Evolutionary conservation across 495 filamentous ascomycete species (phyloP).

Genomic region (Alectoria sarmentosa): DNA sequence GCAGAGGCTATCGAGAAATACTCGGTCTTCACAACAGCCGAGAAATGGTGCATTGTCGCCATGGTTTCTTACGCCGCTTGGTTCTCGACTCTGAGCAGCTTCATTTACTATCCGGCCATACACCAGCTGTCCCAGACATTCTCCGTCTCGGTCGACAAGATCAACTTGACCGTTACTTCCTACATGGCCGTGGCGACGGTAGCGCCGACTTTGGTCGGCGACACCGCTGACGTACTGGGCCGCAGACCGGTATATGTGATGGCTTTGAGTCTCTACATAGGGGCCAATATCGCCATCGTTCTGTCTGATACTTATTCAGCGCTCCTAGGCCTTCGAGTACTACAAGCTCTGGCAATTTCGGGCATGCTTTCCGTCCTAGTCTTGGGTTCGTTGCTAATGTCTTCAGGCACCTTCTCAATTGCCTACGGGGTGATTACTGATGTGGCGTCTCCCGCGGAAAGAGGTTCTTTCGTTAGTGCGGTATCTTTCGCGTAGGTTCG

Average conservation of each 20-base stretch:
- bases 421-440: conserved; percentile 25
- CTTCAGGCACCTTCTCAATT: conserved; percentile 24
- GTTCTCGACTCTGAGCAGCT: conserved; percentile 36
- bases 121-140: conserved; percentile 29
- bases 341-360: conserved; percentile 55
- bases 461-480: conserved; percentile 25
- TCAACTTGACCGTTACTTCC: conserved; percentile 38
- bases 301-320: conserved; percentile 53
- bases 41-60: conserved; percentile 37
- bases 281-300: conserved; percentile 57
- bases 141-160: conserved; percentile 27
- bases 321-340: conserved; percentile 53
- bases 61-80: conserved; percentile 28
- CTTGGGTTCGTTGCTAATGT: conserved; percentile 9
- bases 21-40: conserved; percentile 22
- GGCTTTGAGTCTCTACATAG: conserved; percentile 50
- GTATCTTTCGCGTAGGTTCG: conserved; percentile 22
- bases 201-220: conserved; percentile 53
- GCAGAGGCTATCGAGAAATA: conserved; percentile 17
- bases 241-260: conserved; percentile 56
- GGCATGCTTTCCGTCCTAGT: conserved; percentile 17
- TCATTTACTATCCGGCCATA: conserved; percentile 39
- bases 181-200: conserved; percentile 58
- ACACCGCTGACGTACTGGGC: conserved; percentile 53
- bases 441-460: conserved; percentile 24